A percentile compares a stretch with the other conserved stretches of the same genome.
Conservation (phyloP, 106 monocot genomes). For the Dendrobium officinale region DNA sequence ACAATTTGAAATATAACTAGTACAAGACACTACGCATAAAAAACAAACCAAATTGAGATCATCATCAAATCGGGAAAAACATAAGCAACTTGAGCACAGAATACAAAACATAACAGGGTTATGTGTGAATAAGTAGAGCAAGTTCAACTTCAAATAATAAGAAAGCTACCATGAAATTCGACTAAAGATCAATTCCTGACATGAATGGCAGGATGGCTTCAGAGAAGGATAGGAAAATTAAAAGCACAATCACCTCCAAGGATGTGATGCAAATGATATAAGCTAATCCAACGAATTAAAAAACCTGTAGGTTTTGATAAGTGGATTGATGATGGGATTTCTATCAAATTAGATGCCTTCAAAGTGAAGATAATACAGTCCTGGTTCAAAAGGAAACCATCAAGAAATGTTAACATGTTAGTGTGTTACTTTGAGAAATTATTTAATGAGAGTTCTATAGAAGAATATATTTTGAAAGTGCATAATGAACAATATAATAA, state of each 20-base stretch:
- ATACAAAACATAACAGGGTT: neutral
- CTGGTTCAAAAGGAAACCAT: too few species aligned
- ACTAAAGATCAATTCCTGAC: neutral
- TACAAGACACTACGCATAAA: too few species aligned
- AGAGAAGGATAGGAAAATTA: neutral
- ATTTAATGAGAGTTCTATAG: too few species aligned
- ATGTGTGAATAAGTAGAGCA: neutral
- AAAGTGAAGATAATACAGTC: too few species aligned
- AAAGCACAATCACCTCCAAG: neutral
- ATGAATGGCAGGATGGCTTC: neutral
- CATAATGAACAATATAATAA: too few species aligned
- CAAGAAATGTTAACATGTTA: too few species aligned
- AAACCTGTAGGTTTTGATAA: neutral
- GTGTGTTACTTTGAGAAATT: too few species aligned
- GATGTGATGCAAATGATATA: neutral
- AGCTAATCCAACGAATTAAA: neutral
- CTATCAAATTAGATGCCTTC: too few species aligned
- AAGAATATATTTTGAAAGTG: too few species aligned
- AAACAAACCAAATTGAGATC: too few species aligned
- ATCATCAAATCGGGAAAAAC: too few species aligned
- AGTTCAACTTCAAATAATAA: neutral
- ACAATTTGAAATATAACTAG: neutral
- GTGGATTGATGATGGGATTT: neutral
- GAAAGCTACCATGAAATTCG: neutral
- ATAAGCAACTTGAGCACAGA: too few species aligned